Percentiles rank a stretch among this genome's conserved stretches.
Conservation (phyloP, 2,329 filamentous ascomycete species). For the Akanthomyces uredinophilus region DNA sequence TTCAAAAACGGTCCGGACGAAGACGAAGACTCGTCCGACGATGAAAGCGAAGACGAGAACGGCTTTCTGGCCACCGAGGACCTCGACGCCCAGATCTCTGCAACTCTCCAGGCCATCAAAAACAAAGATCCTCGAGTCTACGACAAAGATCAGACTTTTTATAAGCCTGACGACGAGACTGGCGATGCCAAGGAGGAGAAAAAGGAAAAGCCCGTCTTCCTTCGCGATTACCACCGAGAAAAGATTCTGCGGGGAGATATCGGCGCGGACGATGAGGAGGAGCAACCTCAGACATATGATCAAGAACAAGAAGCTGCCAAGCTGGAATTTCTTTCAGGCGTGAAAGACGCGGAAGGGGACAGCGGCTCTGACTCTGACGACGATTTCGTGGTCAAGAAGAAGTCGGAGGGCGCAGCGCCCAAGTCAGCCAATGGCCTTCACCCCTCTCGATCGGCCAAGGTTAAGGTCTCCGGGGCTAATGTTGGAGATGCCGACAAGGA, state of each 20-base stretch:
- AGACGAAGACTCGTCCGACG: slow-evolving; percentile 61
- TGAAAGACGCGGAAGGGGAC: slow-evolving; percentile 58
- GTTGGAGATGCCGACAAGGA: slow-evolving; percentile 77
- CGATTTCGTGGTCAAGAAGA: slow-evolving; percentile 72
- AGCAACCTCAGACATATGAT: slow-evolving; percentile 66
- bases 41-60: slow-evolving; percentile 85
- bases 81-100: slow-evolving; percentile 81
- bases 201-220: slow-evolving; percentile 77
- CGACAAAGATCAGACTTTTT: slow-evolving; percentile 75
- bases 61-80: slow-evolving; percentile 80
- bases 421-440: slow-evolving; percentile 45
- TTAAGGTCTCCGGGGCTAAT: slow-evolving; percentile 54
- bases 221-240: slow-evolving; percentile 88
- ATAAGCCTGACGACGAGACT: slow-evolving; percentile 55
- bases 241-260: slow-evolving; percentile 72
- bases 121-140: slow-evolving; percentile 90
- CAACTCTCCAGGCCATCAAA: slow-evolving; percentile 80
- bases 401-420: slow-evolving; percentile 30
- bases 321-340: slow-evolving; percentile 69
- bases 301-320: slow-evolving; percentile 86
- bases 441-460: slow-evolving; percentile 45
- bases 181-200: slow-evolving; percentile 40
- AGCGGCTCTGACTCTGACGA: slow-evolving; percentile 48
- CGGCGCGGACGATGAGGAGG: slow-evolving; percentile 54
- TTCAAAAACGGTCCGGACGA: slow-evolving; percentile 50